Evolutionary conservation across 2,329 filamentous ascomycete genomes (phyloP).

Genomic region (Calonectria honghensis): DNA sequence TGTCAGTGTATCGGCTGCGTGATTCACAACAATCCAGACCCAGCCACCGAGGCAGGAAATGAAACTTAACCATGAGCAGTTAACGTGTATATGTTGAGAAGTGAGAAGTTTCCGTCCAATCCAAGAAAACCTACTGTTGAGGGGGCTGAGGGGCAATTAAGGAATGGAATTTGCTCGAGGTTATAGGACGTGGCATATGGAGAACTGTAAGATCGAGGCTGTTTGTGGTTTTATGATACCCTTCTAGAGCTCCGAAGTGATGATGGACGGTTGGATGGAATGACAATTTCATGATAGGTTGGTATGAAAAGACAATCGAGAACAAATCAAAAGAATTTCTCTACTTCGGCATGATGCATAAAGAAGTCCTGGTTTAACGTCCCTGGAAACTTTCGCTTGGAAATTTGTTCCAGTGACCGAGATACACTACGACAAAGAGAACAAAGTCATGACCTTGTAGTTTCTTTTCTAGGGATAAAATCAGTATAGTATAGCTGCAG

Average conservation of each 20-base stretch:
- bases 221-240: slow-evolving; percentile 39
- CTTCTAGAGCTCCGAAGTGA: slow-evolving; percentile 31
- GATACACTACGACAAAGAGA: not conserved
- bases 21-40: slow-evolving; percentile 66
- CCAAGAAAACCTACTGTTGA: not conserved
- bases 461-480: not conserved
- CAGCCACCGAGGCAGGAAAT: slow-evolving; percentile 31
- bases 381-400: not conserved
- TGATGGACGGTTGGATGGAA: slow-evolving; percentile 3
- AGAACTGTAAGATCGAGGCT: slow-evolving; percentile 25
- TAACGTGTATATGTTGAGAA: not conserved
- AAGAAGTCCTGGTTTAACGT: not conserved
- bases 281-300: not conserved
- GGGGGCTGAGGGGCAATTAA: not conserved
- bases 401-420: not conserved
- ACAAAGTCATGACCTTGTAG: not conserved
- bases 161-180: not conserved
- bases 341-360: not conserved
- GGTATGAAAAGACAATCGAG: slow-evolving; percentile 1
- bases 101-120: not conserved
- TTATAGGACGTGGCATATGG: not conserved
- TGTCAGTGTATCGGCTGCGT: slow-evolving; percentile 75
- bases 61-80: slow-evolving; percentile 28
- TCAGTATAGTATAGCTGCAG: not conserved
- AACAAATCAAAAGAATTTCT: slow-evolving; percentile 9